A percentile compares a stretch with the other conserved stretches of the same genome.
Conservation (phyloP, 306 rosid genomes). For the Prunus kanzakura region DNA sequence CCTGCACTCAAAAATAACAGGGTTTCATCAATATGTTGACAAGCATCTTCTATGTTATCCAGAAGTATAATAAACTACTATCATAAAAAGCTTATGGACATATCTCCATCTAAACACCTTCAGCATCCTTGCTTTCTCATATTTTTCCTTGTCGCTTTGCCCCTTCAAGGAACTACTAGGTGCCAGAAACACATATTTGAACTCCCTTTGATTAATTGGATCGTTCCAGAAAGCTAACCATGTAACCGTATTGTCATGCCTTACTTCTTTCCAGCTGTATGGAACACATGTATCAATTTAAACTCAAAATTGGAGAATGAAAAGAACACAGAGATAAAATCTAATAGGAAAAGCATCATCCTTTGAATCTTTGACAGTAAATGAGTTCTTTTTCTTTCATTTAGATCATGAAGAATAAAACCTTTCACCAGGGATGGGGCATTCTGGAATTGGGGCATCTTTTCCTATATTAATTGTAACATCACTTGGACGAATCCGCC, state of each 20-base stretch:
- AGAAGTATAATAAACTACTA: slow-evolving; percentile 6
- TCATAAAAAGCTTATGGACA: slow-evolving; percentile 15
- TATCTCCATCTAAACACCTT: slow-evolving; percentile 51
- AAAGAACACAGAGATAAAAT: not conserved
- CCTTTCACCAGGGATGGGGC: slow-evolving; percentile 92
- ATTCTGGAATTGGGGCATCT: slow-evolving; percentile 86
- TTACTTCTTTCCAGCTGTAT: slow-evolving; percentile 90
- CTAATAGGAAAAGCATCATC: not conserved
- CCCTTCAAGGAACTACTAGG: slow-evolving; percentile 96
- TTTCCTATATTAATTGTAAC: slow-evolving; percentile 83
- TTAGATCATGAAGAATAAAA: slow-evolving; percentile 26
- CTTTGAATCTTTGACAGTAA: not conserved
- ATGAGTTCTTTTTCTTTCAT: not conserved
- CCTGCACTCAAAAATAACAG: slow-evolving; percentile 50
- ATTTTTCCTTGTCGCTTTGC: slow-evolving; percentile 94
- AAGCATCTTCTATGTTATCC: slow-evolving; percentile 12
- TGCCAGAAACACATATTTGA: slow-evolving; percentile 90
- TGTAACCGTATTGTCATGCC: slow-evolving; percentile 91
- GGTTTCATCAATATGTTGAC: slow-evolving; percentile 7
- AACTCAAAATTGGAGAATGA: slow-evolving; percentile 26
- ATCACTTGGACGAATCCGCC: slow-evolving; percentile 83
- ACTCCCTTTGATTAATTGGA: slow-evolving; percentile 85
- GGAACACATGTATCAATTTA: slow-evolving; percentile 9
- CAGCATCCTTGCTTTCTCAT: slow-evolving; percentile 91
- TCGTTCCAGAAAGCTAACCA: slow-evolving; percentile 96